Conservation (phyloP, 768 basidiomycete genomes). For the Strobilomyces echinocephalus region DNA sequence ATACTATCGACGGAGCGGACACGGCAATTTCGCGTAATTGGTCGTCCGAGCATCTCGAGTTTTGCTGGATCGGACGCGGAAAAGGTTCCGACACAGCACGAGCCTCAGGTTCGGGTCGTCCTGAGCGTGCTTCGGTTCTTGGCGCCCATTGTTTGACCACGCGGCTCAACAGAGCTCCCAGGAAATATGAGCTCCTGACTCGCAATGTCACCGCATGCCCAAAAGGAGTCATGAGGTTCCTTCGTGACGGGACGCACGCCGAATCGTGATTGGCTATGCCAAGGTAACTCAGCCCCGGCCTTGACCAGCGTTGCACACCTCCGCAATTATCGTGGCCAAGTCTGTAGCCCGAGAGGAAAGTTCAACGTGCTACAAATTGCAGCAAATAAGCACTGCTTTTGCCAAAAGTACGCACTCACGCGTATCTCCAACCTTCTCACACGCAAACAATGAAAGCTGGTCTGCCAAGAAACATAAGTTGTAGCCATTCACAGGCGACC, state of each 20-base stretch:
- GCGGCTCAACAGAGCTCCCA: slow-evolving; percentile 12
- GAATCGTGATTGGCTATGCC: slow-evolving; percentile 14
- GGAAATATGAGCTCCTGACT: slow-evolving; percentile 14
- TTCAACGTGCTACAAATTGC: slow-evolving; percentile 1
- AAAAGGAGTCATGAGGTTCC: slow-evolving; percentile 1
- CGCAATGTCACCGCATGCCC: slow-evolving; percentile 3
- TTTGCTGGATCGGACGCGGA: not conserved
- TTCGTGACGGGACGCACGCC: slow-evolving; percentile 8
- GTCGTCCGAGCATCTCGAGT: slow-evolving; percentile 5
- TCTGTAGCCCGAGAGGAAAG: not conserved
- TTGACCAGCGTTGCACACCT: not conserved
- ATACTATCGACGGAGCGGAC: slow-evolving; percentile 19
- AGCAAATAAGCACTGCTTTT: slow-evolving; percentile 11
- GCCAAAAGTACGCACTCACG: slow-evolving; percentile 1
- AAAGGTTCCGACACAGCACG: slow-evolving; percentile 9
- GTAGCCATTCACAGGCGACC: not conserved
- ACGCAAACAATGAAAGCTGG: not conserved
- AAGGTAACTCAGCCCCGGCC: slow-evolving; percentile 9
- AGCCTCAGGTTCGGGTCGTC: not conserved
- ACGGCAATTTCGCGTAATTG: slow-evolving; percentile 23
- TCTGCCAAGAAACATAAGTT: slow-evolving; percentile 7
- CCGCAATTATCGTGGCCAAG: slow-evolving; percentile 26
- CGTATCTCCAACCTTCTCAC: slow-evolving; percentile 6
- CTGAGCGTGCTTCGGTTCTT: slow-evolving; percentile 3
- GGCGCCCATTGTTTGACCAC: slow-evolving; percentile 18